Base-by-base conservation (phyloP, 2,329 filamentous ascomycete genomes). In the Endocalyx cinctus region DNA sequence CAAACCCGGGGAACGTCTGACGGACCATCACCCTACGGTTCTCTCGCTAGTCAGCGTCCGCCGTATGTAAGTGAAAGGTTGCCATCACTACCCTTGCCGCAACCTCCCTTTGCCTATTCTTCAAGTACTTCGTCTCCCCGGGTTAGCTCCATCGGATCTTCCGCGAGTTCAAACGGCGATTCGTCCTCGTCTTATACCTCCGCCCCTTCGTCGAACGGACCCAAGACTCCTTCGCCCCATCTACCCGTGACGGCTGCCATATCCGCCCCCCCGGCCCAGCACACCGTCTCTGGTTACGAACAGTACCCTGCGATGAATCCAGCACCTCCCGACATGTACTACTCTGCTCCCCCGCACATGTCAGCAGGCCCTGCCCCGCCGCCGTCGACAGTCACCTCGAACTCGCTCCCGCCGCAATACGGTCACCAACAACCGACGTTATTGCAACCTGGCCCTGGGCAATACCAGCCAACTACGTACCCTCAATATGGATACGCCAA, bases 241-340 rank as follows among this genome's bases (percentile, higher is more conserved):
- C 73, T 80, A 34, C 74, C 69, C 37, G 65, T 70, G 29, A 70
- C 72, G 44, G 54, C 56, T 31, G 57, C 62, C 31, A 56, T 71
- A 27, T 59, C 63, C 26, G 59, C 62, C 27, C 58, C 64, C 11
- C 52, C 61, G 16, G 50, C 59, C 23, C 68, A 66, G 33, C n/a
- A n/a, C n/a, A 37, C 52, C 30, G 45, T 60, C 42, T 49, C 55
- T 39, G 54, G 55, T 34, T 68, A 66, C 62, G 62, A 66, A 13
- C 60, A 60, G 14, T 69, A 69, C 41, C 54, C 64, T 51, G 66
- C 69, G 63, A 95, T 96, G 89, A 94, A 94, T 67, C 82, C 84
- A 63, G 74, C 76, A 51, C 77, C 79, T 54, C 72, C 79, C 48
- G 90, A 94, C 51, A 85, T 94, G 81, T 92, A 94, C 61, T 88